These are phyloP conservation scores for Sporopachydermia lactativora DNA, from an alignment of 805 yeast species.

Conservation along the genomic window DNA sequence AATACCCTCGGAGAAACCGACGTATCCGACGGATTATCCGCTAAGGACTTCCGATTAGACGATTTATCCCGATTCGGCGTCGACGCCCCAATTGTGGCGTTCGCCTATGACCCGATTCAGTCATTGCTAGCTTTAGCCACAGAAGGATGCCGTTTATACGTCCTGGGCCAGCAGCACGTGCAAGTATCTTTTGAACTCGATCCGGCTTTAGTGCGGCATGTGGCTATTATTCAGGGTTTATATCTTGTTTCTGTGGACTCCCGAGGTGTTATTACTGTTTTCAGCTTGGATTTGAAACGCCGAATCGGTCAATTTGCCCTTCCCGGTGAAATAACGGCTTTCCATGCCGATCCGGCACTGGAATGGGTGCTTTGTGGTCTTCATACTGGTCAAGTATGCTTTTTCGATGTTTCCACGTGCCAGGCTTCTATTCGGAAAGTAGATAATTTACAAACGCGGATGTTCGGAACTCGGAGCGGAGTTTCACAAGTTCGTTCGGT, in stretches of 20 bases:
- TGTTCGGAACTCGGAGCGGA: constrained; percentile 31
- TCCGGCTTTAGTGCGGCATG: constrained; percentile 32
- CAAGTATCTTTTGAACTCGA: constrained; percentile 47
- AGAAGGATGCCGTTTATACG: constrained; percentile 50
- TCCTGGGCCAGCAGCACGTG: constrained; percentile 76
- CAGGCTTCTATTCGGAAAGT: constrained; percentile 47
- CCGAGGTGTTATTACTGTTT: constrained; percentile 45
- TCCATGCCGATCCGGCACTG: constrained; percentile 72
- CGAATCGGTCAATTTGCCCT: constrained; percentile 47
- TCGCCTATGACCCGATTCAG: constrained; percentile 83
- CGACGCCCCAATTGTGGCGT: constrained; percentile 46
- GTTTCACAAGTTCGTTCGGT: constrained; percentile 53
- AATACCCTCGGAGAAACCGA: neutral
- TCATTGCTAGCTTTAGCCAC: constrained; percentile 75
- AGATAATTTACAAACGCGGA: constrained; percentile 52
- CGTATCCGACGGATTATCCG: neutral
- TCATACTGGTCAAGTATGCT: constrained; percentile 54
- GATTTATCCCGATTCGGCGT: constrained; percentile 35
- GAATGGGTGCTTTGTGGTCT: constrained; percentile 81
- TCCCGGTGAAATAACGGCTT: constrained; percentile 51
- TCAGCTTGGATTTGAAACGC: constrained; percentile 52
- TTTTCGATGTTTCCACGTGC: constrained; percentile 76
- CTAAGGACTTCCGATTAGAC: neutral
- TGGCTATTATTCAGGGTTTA: constrained; percentile 66
- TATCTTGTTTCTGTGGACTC: constrained; percentile 64